Evolutionary conservation across 2,329 filamentous ascomycete genomes (phyloP), one percentile per base, ranked within the genome.

Genomic region (Periconia macrospinosa): DNA sequence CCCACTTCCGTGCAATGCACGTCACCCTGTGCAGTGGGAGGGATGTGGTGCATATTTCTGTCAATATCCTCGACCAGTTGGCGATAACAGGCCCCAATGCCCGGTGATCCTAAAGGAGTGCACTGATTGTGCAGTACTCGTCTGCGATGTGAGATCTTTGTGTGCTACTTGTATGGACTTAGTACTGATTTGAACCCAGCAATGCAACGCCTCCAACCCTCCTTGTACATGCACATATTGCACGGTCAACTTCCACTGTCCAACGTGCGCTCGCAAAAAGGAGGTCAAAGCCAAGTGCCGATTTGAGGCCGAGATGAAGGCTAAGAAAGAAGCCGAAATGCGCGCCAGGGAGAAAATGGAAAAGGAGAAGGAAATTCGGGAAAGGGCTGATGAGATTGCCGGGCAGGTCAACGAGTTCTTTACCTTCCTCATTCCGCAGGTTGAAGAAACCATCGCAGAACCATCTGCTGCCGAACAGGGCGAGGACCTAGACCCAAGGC

Each of bases 1-100:
- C 18, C 72, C 74, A 18, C 59, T 76, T 7, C 75, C 75, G 8
- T 73, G 74, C 49, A 67, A 72, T 47, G 70, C 72, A 30, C 63
- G 70, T 3, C 75, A 77, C 59, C 75, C 75, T 11, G 75, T 77
- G 2, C 74, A 76, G 47, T 77, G 75, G 75, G 66, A 75, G 59
- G 75, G 75, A 15, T 77, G 75, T 50, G 75, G 75, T 2, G 68
- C 72, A 2, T 76, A 75, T 56, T 77, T 76, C 51, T 77, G 75
- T 54, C 73, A 74, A 46, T 69, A 67, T 50, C 65, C 69, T 11
- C 58, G 74, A 23, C 70, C 72, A 2, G 66, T 74, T 13, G 74
- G 75, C 20, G 75, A 77, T 47, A 66, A 65, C 30, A 60, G 74
- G 53, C 66, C 66, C 27, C 66, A 70, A 42, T 76, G 74, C 50